These are phyloP conservation scores for Sphenostylis stenocarpa DNA, from an alignment of 306 rosid genomes.

Conservation along the genomic window DNA sequence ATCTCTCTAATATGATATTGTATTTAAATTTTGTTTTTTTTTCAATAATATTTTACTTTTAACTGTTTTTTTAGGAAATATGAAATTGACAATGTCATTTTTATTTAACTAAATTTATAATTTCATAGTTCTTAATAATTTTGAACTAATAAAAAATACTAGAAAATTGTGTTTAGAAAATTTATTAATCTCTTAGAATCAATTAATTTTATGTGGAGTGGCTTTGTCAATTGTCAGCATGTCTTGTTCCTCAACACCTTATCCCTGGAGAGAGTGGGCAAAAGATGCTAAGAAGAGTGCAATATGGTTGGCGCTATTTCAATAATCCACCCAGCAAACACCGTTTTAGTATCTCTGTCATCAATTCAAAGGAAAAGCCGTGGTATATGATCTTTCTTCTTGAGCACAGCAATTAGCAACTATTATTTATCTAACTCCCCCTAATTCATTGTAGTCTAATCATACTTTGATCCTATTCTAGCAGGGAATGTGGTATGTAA, in stretches of 20 bases:
- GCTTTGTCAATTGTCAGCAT: slow-evolving; percentile 7
- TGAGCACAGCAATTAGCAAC: background rate
- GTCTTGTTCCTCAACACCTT: slow-evolving; percentile 22
- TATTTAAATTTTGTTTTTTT: background rate
- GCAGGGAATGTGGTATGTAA: slow-evolving; percentile 36
- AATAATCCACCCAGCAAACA: slow-evolving; percentile 23
- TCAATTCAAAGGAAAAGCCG: slow-evolving; percentile 2
- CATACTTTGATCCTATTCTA: background rate
- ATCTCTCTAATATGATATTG: no score
- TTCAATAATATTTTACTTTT: no score
- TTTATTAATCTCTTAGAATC: background rate
- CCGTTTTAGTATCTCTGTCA: slow-evolving; percentile 26
- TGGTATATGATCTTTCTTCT: slow-evolving; percentile 35
- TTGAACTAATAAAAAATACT: no score
- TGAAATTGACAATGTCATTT: no score
- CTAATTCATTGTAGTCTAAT: background rate
- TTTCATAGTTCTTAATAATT: no score
- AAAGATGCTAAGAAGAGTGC: background rate
- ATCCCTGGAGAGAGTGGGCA: slow-evolving; percentile 17
- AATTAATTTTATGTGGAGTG: background rate
- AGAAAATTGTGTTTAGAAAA: no score
- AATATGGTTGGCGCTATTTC: slow-evolving; percentile 42
- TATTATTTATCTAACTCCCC: background rate
- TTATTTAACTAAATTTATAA: no score
- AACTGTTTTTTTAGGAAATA: no score